Evolutionary conservation across 2,329 filamentous ascomycete genomes (phyloP), one percentile per base, ranked within the genome.

Genomic region (Diaporthe vexans): DNA sequence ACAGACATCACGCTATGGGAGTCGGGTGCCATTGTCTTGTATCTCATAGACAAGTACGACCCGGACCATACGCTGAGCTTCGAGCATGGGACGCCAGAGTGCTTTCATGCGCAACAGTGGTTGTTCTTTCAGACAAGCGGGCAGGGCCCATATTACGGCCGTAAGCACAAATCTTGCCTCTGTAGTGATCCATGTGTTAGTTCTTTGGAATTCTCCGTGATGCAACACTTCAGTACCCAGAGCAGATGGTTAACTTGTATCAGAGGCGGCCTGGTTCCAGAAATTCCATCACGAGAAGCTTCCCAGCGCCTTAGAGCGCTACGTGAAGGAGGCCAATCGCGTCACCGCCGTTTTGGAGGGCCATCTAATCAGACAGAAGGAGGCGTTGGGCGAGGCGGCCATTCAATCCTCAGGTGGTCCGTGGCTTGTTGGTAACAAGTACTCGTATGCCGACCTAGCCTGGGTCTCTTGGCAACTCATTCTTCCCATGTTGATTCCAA

Each of bases 11-110:
- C 29, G 29, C 29, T 33, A 5, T 33, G 29, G 29, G 29, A 33
- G 29, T 33, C 29, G 29, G 29, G 29, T 33, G 29, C 29, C 29
- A 33, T 33, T 33, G 29, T 33, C 73, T 82, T 86, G 74, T 89
- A 88, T 73, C 77, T 89, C 29, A 77, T 85, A 72, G 83, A 84
- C 40, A 80, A 77, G 15, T 88, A 88, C 80, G 86, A 88, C 79
- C 83, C 78, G 51, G 78, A 84, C 10, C 77, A 82, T 51, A 84
- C 81, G 72, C 76, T 88, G 73, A 83, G 81, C 74, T 88, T 85
- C 78, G 77, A 79, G 6, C 72, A 76, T 29, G 78, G 79, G 8
- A 78, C 80, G n/a, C 77, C 80, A 26, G 81, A 85, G 72, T 79
- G 83, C 29, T 54, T 82, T 71, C 81, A 78, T 33, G 78, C 82